Percentiles rank a stretch among this genome's conserved stretches.
phyloP scores from a whole-genome alignment of 331 rosid species.

The Phaseolus coccineus region DNA sequence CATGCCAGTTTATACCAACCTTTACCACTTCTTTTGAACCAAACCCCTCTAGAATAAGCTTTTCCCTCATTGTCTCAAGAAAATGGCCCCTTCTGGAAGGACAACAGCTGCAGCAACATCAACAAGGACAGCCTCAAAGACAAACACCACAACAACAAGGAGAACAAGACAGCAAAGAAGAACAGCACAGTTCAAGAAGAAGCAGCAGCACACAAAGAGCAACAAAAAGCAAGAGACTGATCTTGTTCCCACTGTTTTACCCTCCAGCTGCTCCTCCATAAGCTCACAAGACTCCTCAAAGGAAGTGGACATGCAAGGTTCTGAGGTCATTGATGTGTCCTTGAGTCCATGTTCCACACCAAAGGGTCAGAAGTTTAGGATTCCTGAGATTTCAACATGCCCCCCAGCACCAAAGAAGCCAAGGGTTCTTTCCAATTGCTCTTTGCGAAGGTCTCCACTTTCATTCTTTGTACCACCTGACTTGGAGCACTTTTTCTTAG shows the following conservation, averaged over 20 bases:
- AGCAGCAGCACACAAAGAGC: slow-evolving; percentile 13
- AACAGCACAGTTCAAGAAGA: slow-evolving; percentile 49
- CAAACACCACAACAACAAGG: slow-evolving; percentile 3
- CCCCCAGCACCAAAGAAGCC: slow-evolving; percentile 95
- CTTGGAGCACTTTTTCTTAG: slow-evolving; percentile 83
- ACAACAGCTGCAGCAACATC: slow-evolving; percentile 42
- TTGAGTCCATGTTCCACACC: slow-evolving; percentile 73
- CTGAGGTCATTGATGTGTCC: slow-evolving; percentile 53
- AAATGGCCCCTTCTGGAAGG: slow-evolving; percentile 74
- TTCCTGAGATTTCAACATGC: slow-evolving; percentile 83
- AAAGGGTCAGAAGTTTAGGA: slow-evolving; percentile 73
- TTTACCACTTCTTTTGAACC: slow-evolving; percentile 43
- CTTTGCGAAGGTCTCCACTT: slow-evolving; percentile 66
- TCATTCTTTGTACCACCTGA: slow-evolving; percentile 94
- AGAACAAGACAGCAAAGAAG: slow-evolving; percentile 49
- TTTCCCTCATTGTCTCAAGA: slow-evolving; percentile 36
- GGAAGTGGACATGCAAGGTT: slow-evolving; percentile 30
- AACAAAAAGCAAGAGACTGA: slow-evolving; percentile 39
- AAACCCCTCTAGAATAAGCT: slow-evolving; percentile 37
- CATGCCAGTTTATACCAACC: slow-evolving; percentile 30
- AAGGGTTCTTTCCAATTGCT: slow-evolving; percentile 61
- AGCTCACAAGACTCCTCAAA: slow-evolving; percentile 48
- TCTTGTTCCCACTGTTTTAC: slow-evolving; percentile 23
- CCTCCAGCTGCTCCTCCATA: slow-evolving; percentile 48
- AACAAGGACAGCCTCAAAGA: slow-evolving; percentile 41